phyloP scores from a whole-genome alignment of 2,329 filamentous ascomycete genomes.

The Fusarium zealandicum region DNA sequence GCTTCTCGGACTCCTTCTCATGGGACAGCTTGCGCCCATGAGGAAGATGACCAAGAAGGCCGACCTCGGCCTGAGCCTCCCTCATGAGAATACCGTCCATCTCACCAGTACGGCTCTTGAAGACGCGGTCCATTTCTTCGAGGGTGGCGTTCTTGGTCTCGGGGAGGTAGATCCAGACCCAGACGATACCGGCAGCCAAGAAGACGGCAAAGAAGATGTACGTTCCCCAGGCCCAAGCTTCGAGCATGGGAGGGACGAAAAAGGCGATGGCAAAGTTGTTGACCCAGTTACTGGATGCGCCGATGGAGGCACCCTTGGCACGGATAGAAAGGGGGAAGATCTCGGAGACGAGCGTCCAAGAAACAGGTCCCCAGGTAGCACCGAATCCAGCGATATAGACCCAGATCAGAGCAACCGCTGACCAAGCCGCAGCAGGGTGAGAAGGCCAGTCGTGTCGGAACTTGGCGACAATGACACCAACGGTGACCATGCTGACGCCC shows the following conservation, averaged over 20 bases:
- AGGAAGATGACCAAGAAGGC: too few relatives aligned
- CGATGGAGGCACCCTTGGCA: slow-evolving; percentile 53
- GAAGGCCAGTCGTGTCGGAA: slow-evolving; percentile 36
- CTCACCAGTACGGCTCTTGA: slow-evolving; percentile 49
- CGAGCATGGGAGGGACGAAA: slow-evolving; percentile 51
- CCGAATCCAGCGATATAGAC: slow-evolving; percentile 60
- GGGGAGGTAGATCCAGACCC: slow-evolving; percentile 59
- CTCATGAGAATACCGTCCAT: too few relatives aligned
- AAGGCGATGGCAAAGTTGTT: slow-evolving; percentile 58
- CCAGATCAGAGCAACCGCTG: slow-evolving; percentile 47
- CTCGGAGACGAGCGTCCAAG: slow-evolving; percentile 57
- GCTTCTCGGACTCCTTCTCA: too few relatives aligned
- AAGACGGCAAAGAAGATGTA: slow-evolving; percentile 65
- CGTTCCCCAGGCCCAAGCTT: slow-evolving; percentile 53
- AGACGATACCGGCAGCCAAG: slow-evolving; percentile 55
- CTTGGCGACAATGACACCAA: slow-evolving; percentile 30
- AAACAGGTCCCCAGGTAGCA: slow-evolving; percentile 55
- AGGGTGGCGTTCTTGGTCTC: slow-evolving; percentile 63
- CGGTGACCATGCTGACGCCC: slow-evolving; percentile 35
- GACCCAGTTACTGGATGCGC: slow-evolving; percentile 52
- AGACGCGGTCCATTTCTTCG: slow-evolving; percentile 63
- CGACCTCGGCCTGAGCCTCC: too few relatives aligned
- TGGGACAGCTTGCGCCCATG: too few relatives aligned
- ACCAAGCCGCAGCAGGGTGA: slow-evolving; percentile 50
- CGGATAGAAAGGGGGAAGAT: slow-evolving; percentile 55